Base-by-base conservation (phyloP, 768 basidiomycete genomes). In the Tulasnella calospora region DNA sequence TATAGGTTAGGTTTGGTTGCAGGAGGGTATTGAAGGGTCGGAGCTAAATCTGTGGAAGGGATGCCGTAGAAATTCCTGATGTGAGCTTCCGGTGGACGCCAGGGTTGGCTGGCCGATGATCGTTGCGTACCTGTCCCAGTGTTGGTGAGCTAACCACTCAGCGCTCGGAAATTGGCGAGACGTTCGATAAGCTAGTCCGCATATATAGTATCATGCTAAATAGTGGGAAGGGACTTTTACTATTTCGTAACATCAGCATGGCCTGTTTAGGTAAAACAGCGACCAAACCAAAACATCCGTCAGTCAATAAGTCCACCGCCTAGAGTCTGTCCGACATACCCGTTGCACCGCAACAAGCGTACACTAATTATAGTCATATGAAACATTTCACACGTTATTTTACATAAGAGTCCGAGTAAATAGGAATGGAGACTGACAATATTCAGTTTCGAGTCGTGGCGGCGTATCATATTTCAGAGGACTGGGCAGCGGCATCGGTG, bases 61-160 rank as follows among this genome's bases (percentile, higher is more conserved):
- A n/a, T n/a, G n/a, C n/a, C n/a, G n/a, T n/a, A n/a, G n/a, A n/a
- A n/a, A n/a, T n/a, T n/a, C n/a, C n/a, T n/a, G n/a, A n/a, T n/a
- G n/a, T n/a, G 41, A 41, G 41, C 41, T 41, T 41, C 41, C 7
- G 41, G 41, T 41, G 2, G 94, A 94, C 19, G 91, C 86, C 77
- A 99, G 85, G 0, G 94, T 88, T 4, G 95, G 89, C 84, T 99
- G 98, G 2, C 97, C 95, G 69, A 96, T 91, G 80, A 99, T 96
- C 12, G 96, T 93, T 33, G 96, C 87, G 79, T 94, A 86, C n/a
- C 95, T 96, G 84, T 99, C 97, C 61, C 97, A 91, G 85, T 98
- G 96, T 83, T 98, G 97, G 85, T 98, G 95, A 8, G 95, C 97
- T 70, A 97, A 85, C 97, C 97, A 99, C 83, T 99, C 97, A 85